Evolutionary conservation across 2,329 filamentous ascomycete species (phyloP).

Genomic region (Alternaria brassicicola): DNA sequence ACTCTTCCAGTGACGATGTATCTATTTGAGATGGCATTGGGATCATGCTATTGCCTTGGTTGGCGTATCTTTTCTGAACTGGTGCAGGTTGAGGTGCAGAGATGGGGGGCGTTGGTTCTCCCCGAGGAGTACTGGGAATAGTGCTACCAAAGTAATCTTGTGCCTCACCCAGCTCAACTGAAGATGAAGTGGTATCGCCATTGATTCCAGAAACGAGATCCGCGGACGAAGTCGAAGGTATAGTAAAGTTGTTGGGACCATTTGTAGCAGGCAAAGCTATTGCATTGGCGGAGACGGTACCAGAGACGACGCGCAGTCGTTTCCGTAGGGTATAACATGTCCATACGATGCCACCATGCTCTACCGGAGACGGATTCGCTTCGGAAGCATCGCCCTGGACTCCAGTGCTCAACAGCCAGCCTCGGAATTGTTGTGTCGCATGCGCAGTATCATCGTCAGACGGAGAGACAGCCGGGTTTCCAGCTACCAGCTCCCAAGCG

Average conservation of each 20-base stretch:
- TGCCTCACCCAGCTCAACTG: constrained; percentile 31
- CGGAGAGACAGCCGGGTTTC: constrained; percentile 43
- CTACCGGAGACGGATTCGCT: constrained; percentile 54
- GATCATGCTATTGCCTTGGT: constrained; percentile 5
- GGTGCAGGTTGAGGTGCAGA: constrained; percentile 10
- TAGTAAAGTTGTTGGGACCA: constrained; percentile 36
- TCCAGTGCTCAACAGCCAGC: constrained; percentile 68
- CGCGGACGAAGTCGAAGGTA: constrained; percentile 32
- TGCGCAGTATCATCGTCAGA: constrained; percentile 47
- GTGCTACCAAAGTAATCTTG: constrained; percentile 53
- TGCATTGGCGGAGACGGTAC: constrained; percentile 33
- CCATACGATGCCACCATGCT: constrained; percentile 73
- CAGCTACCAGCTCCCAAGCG: constrained; percentile 63
- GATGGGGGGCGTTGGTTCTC: constrained; percentile 19
- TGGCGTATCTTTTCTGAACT: constrained; percentile 4
- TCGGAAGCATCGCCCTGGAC: constrained; percentile 60
- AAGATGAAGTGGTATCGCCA: constrained; percentile 17
- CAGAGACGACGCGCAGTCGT: constrained; percentile 72
- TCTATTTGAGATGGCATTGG: constrained; percentile 22
- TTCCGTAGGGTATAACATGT: constrained; percentile 71
- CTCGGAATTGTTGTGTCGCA: constrained; percentile 63
- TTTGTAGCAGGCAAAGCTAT: constrained; percentile 43
- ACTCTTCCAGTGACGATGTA: constrained; percentile 29
- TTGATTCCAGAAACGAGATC: constrained; percentile 18
- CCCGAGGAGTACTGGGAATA: constrained; percentile 16